phyloP scores from a whole-genome alignment of 163 green algal genomes.

The Trebouxiophyceae sp. region DNA sequence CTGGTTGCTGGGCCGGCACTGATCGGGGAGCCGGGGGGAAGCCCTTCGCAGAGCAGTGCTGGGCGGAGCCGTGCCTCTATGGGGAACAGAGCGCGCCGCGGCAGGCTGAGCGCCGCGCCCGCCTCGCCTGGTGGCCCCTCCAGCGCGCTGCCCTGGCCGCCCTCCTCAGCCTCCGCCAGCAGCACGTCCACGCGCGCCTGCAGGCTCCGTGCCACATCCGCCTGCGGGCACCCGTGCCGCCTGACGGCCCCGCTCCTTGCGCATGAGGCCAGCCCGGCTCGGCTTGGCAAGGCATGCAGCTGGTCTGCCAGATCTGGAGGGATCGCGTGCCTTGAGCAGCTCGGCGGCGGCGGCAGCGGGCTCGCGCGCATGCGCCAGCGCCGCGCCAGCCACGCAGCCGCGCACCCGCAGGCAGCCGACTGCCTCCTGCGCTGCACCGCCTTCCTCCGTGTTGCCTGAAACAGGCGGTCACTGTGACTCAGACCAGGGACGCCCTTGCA shows the following conservation, averaged over 20 bases:
- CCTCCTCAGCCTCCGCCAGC: background rate
- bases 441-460: no score
- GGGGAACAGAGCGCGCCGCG: background rate
- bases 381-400: background rate
- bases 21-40: background rate
- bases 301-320: no score
- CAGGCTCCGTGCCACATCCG: background rate
- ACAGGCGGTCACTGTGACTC: background rate
- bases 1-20: no score
- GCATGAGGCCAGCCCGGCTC: no score
- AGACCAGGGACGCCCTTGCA: background rate
- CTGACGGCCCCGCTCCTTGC: background rate
- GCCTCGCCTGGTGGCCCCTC: background rate
- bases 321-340: background rate
- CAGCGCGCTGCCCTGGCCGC: background rate
- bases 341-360: no score
- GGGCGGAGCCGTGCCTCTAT: background rate
- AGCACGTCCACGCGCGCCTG: background rate
- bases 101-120: background rate
- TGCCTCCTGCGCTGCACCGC: no score
- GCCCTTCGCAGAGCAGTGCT: background rate
- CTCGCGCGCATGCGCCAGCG: background rate
- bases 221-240: background rate
- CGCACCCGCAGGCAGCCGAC: background rate
- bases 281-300: no score